Base-by-base conservation (phyloP, 2,329 filamentous ascomycete species). In the Diplocarpon mali region DNA sequence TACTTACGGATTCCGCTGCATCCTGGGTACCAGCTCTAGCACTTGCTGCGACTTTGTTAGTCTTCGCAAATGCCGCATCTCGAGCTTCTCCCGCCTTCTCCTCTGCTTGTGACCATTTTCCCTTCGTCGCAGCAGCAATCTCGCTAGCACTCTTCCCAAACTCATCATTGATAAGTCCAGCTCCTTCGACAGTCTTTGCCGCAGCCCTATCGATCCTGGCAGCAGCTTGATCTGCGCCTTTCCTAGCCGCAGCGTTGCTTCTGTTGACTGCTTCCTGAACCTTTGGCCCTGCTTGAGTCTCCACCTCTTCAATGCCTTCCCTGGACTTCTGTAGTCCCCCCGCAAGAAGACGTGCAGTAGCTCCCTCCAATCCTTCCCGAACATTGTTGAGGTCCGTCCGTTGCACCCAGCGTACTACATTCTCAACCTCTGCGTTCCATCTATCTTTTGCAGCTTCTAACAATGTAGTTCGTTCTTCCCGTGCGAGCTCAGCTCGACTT, bases 341-440 rank as follows among this genome's bases (percentile, higher is more conserved):
- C 53, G 49, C 64, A 52, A 45, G 54, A 53, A 77, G 50, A n/a
- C 65, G 60, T 9, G 64, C 64, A 31, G 68, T 62, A 28, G 64
- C 61, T 12, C 65, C 66, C 61, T 82, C 78, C 53, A 78, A 64
- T 2, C 66, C 69, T 51, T 81, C 75, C 43, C 78, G 71, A 43
- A 80, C 70, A 42, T 71, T 70, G 39, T 69, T 65, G 81, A 80
- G 86, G 61, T 83, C 75, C 49, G 73, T 78, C 29, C 65, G 70
- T 64, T 87, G 77, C 45, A 77, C 73, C 71, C 76, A 81, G 47
- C 69, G 70, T 44, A 83, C 80, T 41, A 80, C 71, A 49, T 70
- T 69, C 61, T 82, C 74, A 30, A 90, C 64, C 64, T 90, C 84
- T 40, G 72, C 64, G 62, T 92, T 90, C 85, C 85, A 90, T 48